Evolutionary conservation across 345 rosid genomes (phyloP).

Genomic region (Acer campestre): DNA sequence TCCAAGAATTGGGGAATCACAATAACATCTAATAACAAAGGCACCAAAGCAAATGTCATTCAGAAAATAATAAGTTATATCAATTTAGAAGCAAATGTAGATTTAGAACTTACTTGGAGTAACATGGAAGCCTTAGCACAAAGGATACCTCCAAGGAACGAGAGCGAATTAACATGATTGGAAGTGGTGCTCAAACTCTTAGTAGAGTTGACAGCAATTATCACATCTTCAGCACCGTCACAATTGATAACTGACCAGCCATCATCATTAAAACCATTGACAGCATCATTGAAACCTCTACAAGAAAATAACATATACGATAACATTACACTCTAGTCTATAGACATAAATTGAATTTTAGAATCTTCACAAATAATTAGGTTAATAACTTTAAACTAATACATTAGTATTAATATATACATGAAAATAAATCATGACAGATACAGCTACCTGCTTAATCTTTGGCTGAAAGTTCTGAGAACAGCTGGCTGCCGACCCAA

Average conservation of each 20-base stretch:
- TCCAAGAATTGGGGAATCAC: background rate
- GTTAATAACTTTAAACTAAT: background rate
- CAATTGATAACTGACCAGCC: conserved; percentile 89
- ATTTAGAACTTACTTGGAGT: conserved; percentile 62
- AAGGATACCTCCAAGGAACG: conserved; percentile 85
- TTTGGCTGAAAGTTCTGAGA: conserved; percentile 91
- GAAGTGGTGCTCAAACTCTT: conserved; percentile 54
- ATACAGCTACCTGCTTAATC: conserved; percentile 77
- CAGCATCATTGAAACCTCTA: conserved; percentile 93
- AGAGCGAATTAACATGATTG: conserved; percentile 54
- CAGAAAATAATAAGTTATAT: background rate
- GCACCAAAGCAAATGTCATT: background rate
- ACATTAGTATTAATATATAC: conserved; percentile 2
- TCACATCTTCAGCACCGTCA: conserved; percentile 92
- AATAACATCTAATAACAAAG: background rate
- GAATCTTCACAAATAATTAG: background rate
- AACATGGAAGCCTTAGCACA: conserved; percentile 99
- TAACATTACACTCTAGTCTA: background rate
- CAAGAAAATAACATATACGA: conserved; percentile 15
- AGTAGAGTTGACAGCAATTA: conserved; percentile 77
- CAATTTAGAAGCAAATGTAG: background rate
- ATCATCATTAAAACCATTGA: conserved; percentile 91
- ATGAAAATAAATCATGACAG: background rate
- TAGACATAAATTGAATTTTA: background rate
- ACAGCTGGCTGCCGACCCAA: conserved; percentile 97